These are phyloP conservation scores for Phlyctochytrium arcticum DNA, from an alignment of 192 early-diverging fungal species.

Conservation along the genomic window DNA sequence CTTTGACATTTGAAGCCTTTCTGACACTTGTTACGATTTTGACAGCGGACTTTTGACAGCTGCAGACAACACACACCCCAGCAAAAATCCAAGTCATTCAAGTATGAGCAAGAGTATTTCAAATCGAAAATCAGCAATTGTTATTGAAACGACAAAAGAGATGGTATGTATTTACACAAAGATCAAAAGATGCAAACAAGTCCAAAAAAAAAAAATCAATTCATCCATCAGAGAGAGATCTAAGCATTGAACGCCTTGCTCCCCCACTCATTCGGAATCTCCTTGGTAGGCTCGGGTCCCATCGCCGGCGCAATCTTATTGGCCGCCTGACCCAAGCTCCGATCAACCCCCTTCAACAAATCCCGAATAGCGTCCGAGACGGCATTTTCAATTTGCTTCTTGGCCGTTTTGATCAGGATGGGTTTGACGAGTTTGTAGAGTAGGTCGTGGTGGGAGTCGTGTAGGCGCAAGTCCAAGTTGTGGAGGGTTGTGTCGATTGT, in stretches of 20 bases:
- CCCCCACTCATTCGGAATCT: slow-evolving; percentile 25
- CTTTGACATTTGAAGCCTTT: too few relatives aligned
- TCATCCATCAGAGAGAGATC: background rate
- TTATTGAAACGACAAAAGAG: too few relatives aligned
- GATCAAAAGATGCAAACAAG: too few relatives aligned
- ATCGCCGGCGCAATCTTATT: background rate
- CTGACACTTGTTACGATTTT: too few relatives aligned
- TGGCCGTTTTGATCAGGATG: slow-evolving; percentile 15
- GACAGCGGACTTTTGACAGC: too few relatives aligned
- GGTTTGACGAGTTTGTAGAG: slow-evolving; percentile 29
- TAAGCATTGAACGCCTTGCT: slow-evolving; percentile 20
- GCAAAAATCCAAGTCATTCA: too few relatives aligned
- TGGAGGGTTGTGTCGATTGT: slow-evolving; percentile 16
- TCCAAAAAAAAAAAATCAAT: too few relatives aligned
- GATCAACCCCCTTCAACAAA: slow-evolving; percentile 7
- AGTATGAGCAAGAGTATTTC: too few relatives aligned
- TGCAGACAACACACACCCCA: too few relatives aligned
- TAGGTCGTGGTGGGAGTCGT: slow-evolving; percentile 30
- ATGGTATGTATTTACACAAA: too few relatives aligned
- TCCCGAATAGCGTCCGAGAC: slow-evolving; percentile 8
- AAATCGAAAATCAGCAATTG: too few relatives aligned
- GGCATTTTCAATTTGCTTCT: slow-evolving; percentile 28
- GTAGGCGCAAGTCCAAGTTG: slow-evolving; percentile 28
- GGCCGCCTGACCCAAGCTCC: slow-evolving; percentile 12
- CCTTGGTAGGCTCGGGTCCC: slow-evolving; percentile 12